Base-by-base conservation (phyloP, 78 protist genomes). In the Mantamonas sphyraenae region DNA sequence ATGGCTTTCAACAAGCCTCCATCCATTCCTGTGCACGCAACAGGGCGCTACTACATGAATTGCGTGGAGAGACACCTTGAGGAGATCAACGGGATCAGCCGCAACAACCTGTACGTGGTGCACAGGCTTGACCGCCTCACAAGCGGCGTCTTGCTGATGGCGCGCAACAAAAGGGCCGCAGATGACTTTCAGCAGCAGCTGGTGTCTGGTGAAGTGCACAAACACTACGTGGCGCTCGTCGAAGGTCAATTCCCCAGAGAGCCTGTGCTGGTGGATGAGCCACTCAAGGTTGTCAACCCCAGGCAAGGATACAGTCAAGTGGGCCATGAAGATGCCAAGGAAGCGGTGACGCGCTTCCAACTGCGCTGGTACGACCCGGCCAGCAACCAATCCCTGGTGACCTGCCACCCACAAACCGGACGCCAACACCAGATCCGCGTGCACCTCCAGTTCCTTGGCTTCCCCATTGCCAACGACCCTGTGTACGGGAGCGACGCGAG, bases 341-440 rank as follows among this genome's bases (percentile, higher is more conserved):
- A 31, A 3, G 60, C 82, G 14, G 3, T 14, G 22, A 86, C 87
- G 10, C 33, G 31, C 9, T 45, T 78, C 28, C 77, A 79, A n/a
- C 45, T 31, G 2, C 24, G 60, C 28, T 22, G n/a, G 3, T 73
- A 82, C 24, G 73, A 64, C 56, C 61, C 34, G 40, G 43, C 40
- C 28, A 42, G 73, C 30, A 42, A 74, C 51, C 59, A 70, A 0
- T 39, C 58, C 7, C 64, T 71, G 22, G 83, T 76, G 24, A 53
- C 45, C 17, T 73, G 86, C 59, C 16, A 5, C 9, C 95, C 95
- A 20, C 47, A 59, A 35, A 92, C 96, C 1, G 96, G 96, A 31
- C 62, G 96, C 30, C 85, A 83, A 4, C 96, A 92, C 60, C 96
- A 92, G 61, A 87, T 92, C n/a, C 81, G 96, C 5, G 51, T 92